Conservation (phyloP, 805 yeast species). For the Kluyveromyces siamensis region DNA sequence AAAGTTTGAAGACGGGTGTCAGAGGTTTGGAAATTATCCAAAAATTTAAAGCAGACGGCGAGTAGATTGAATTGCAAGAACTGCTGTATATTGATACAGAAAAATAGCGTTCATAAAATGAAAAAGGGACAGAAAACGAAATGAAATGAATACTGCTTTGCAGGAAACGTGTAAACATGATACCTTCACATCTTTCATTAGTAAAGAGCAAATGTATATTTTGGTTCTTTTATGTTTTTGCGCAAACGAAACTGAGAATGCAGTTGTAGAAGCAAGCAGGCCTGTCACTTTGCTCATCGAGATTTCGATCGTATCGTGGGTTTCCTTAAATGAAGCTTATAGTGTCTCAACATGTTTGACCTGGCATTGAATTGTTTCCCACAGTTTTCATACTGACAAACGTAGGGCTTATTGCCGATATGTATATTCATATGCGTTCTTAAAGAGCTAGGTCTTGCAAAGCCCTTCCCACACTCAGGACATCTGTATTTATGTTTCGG, state of each 20-base stretch:
- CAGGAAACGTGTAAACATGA: too few relatives aligned
- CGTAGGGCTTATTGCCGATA: slow-evolving; percentile 86
- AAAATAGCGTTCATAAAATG: too few relatives aligned
- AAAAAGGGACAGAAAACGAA: too few relatives aligned
- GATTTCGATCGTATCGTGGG: neutral
- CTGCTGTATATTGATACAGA: too few relatives aligned
- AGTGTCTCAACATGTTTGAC: slow-evolving; percentile 25
- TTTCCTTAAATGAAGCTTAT: slow-evolving; percentile 18
- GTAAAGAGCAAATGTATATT: too few relatives aligned
- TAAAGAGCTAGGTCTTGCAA: slow-evolving; percentile 81
- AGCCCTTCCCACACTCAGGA: slow-evolving; percentile 63
- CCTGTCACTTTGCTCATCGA: neutral
- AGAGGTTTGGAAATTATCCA: too few relatives aligned
- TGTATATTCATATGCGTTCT: slow-evolving; percentile 75
- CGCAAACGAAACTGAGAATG: neutral
- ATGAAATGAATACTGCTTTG: too few relatives aligned
- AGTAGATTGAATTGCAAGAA: too few relatives aligned
- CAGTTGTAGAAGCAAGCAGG: neutral
- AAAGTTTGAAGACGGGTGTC: too few relatives aligned
- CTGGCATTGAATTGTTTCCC: slow-evolving; percentile 46
- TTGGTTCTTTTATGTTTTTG: too few relatives aligned
- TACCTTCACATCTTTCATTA: too few relatives aligned
- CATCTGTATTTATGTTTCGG: slow-evolving; percentile 36
- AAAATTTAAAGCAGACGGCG: too few relatives aligned
- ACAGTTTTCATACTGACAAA: slow-evolving; percentile 54